These are phyloP conservation scores for Talaromyces sp. DNA, from an alignment of 2,329 filamentous ascomycete species.

Conservation along the genomic window DNA sequence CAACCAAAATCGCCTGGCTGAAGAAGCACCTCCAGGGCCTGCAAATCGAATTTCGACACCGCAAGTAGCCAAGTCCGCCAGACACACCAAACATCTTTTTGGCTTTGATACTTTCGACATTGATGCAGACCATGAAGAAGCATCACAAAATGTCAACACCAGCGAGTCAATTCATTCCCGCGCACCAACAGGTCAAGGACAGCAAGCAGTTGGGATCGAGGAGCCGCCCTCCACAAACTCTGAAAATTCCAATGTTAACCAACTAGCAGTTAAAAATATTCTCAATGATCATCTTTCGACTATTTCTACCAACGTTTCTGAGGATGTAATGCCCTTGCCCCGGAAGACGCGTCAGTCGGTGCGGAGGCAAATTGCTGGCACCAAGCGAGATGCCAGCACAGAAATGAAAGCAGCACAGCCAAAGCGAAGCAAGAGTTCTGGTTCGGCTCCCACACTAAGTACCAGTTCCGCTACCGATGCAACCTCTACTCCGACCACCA, in stretches of 20 bases:
- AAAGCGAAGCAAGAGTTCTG: neutral
- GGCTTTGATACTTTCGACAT: neutral
- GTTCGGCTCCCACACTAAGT: neutral
- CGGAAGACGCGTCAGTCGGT: neutral
- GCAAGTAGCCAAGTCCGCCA: neutral
- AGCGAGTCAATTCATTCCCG: neutral
- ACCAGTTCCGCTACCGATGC: neutral
- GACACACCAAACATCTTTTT: neutral
- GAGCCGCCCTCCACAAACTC: neutral
- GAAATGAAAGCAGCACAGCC: neutral
- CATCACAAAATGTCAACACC: neutral
- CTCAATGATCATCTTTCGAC: neutral
- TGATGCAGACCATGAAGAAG: neutral
- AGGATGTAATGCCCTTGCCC: neutral
- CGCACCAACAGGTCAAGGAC: neutral
- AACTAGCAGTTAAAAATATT: neutral
- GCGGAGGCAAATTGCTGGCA: neutral
- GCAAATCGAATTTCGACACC: neutral
- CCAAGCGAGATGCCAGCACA: conserved; percentile 5
- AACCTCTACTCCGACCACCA: neutral
- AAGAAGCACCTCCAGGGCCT: neutral
- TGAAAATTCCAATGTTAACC: neutral
- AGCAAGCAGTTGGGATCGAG: neutral
- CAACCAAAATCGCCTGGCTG: neutral
- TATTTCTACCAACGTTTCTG: neutral